Base-by-base conservation (phyloP, 192 early-diverging fungal species). In the Lunasporangiospora selenospora region DNA sequence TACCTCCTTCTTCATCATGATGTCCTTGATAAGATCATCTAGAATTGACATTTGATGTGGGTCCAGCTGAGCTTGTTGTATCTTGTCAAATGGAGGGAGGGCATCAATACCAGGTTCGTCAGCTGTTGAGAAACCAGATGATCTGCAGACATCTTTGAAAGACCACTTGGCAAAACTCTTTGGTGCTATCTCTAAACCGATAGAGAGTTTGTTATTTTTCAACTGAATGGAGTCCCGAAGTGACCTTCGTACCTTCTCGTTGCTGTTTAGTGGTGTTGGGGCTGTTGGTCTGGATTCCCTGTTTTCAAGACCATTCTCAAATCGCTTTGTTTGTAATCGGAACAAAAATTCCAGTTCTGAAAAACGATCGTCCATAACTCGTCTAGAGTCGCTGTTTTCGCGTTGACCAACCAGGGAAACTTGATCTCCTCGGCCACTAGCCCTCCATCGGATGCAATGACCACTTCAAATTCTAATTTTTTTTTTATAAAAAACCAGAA, bases 261-360 rank as follows among this genome's bases (percentile, higher is more conserved):
- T 18, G n/a, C n/a, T n/a, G n/a, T n/a, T n/a, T n/a, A n/a, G 45
- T 64, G 24, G 9, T 19, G n/a, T n/a, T n/a, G n/a, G n/a, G n/a
- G n/a, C n/a, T n/a, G n/a, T n/a, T n/a, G n/a, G n/a, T n/a, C n/a
- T n/a, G n/a, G n/a, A 2, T 45, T 39, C 33, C 42, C 26, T 16
- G 27, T 64, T 26, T 48, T 55, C 36, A 64, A 1, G n/a, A 13
- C 19, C 27, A 63, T 46, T n/a, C 53, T 41, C 49, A 52, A 53
- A 0, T 63, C 61, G 21, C 31, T 51, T 23, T 53, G 61, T 30
- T 11, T 43, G 33, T 63, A 63, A n/a, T 63, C 40, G 41, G 50
- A 51, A 46, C 37, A 63, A 19, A 21, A 18, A 1, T 27, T 16
- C n/a, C n/a, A n/a, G n/a, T n/a, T n/a, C n/a, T n/a, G n/a, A 7